phyloP scores from a whole-genome alignment of 2,329 filamentous ascomycete species.

The Aspergillus flavus region DNA sequence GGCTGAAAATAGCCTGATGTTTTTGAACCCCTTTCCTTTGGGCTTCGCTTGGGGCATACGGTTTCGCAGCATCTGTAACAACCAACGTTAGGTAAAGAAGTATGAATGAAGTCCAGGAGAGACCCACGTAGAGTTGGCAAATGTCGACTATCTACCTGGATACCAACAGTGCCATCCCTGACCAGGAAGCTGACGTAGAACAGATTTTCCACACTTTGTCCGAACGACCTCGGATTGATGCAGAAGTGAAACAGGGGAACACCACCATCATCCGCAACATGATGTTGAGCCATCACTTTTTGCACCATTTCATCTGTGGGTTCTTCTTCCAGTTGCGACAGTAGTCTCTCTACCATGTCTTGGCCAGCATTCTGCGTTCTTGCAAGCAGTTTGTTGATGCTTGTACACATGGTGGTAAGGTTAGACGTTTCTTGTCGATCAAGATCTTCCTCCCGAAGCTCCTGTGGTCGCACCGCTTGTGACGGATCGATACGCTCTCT shows the following conservation, averaged over 20 bases:
- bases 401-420: constrained; percentile 74
- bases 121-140: constrained; percentile 79
- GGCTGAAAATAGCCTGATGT: constrained; percentile 83
- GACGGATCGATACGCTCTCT: constrained; percentile 67
- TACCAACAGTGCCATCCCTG: constrained; percentile 75
- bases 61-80: constrained; percentile 48
- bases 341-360: constrained; percentile 51
- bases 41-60: constrained; percentile 51
- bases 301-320: constrained; percentile 42
- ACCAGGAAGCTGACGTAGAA: constrained; percentile 97
- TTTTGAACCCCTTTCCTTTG: constrained; percentile 61
- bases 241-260: constrained; percentile 84
- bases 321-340: constrained; percentile 32
- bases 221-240: constrained; percentile 86
- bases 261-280: constrained; percentile 68
- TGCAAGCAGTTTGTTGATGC: constrained; percentile 67
- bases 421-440: constrained; percentile 76
- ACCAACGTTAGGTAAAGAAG: constrained; percentile 16
- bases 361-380: constrained; percentile 48
- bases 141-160: constrained; percentile 72
- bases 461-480: constrained; percentile 73
- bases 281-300: constrained; percentile 64
- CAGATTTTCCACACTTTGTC: constrained; percentile 93
- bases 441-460: constrained; percentile 74
- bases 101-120: constrained; percentile 2